Evolutionary conservation across 2,329 filamentous ascomycete genomes (phyloP).

Genomic region (Xylaria multiplex): DNA sequence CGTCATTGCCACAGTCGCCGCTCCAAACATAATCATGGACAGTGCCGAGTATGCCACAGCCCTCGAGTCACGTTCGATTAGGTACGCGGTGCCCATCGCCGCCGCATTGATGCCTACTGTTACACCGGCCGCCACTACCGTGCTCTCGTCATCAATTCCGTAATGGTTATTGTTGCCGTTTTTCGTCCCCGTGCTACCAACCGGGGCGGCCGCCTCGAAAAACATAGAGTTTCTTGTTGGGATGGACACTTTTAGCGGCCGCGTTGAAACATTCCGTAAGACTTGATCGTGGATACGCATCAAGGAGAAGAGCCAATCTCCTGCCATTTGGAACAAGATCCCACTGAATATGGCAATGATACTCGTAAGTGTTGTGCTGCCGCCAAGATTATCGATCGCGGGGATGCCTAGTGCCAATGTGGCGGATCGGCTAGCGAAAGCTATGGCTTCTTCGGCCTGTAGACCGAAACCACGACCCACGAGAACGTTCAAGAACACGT

Average conservation of each 20-base stretch:
- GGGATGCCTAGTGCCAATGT: slow-evolving; percentile 49
- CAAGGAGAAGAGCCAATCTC: slow-evolving; percentile 44
- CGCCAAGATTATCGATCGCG: slow-evolving; percentile 44
- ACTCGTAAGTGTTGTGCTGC: slow-evolving; percentile 48
- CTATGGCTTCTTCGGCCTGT: slow-evolving; percentile 43
- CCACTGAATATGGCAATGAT: slow-evolving; percentile 48
- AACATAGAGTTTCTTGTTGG: neutral
- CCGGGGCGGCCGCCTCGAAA: neutral
- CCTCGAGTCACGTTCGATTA: slow-evolving; percentile 63
- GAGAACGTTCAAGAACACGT: slow-evolving; percentile 46
- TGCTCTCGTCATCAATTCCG: slow-evolving; percentile 37
- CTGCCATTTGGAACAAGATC: slow-evolving; percentile 48
- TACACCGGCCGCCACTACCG: slow-evolving; percentile 60
- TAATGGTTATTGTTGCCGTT: neutral
- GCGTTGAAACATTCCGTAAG: slow-evolving; percentile 5
- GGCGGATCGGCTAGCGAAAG: slow-evolving; percentile 48
- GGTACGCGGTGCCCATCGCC: slow-evolving; percentile 67
- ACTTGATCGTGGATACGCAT: slow-evolving; percentile 42
- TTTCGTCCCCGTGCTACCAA: slow-evolving; percentile 24
- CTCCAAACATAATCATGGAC: slow-evolving; percentile 67
- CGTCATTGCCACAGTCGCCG: slow-evolving; percentile 65
- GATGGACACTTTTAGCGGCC: slow-evolving; percentile 6
- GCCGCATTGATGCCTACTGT: slow-evolving; percentile 68
- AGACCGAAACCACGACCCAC: slow-evolving; percentile 45
- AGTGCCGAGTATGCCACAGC: slow-evolving; percentile 66